Evolutionary conservation across 352 stramenopile genomes (phyloP), one percentile per base, ranked within the genome.

Genomic region (Phytopythium delawarense): DNA sequence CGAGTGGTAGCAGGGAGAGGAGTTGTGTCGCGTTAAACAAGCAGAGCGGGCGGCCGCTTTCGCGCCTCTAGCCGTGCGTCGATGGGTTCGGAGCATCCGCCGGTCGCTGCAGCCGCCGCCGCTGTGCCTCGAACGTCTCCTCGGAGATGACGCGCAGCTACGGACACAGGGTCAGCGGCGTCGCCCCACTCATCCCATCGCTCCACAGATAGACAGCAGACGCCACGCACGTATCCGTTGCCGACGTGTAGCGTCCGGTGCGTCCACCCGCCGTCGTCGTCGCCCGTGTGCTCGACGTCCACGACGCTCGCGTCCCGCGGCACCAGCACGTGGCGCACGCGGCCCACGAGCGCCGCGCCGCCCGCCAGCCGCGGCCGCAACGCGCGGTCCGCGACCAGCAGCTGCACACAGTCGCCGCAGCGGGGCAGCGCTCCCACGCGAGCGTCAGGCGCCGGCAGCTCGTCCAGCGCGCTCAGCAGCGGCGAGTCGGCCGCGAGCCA

Each of bases 241-340:
- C 78, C 61, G 30, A 87, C 69, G 45, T 81, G 78, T 12, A 86
- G 62, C 9, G 67, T 64, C 25, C 72, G 63, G 56, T 55, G 8
- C 21, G 9, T 23, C 45, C 45, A 50, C 7, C n/a, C 20, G n/a
- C 18, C 44, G 7, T 12, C 21, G 21, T 16, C 62, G 18, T 69
- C 63, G 7, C 7, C 34, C 42, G 45, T 32, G 0, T 53, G 46
- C 21, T 72, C 54, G 7, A 88, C 66, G 18, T 81, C 73, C 28
- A 90, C 74, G 45, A 88, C 46, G 0, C 66, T 78, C 15, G 79
- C 75, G 44, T 87, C 80, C 11, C 77, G 78, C 20, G 67, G 69
- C 18, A 75, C 69, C 15, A 78, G 52, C 46, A 78, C 75, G 28
- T 78, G 70, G 8, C 71, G 56, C 18, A 87, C 78, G n/a, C 60